These are phyloP conservation scores for Striga hermonthica DNA, from an alignment of 305 asterid genomes.

Conservation along the genomic window DNA sequence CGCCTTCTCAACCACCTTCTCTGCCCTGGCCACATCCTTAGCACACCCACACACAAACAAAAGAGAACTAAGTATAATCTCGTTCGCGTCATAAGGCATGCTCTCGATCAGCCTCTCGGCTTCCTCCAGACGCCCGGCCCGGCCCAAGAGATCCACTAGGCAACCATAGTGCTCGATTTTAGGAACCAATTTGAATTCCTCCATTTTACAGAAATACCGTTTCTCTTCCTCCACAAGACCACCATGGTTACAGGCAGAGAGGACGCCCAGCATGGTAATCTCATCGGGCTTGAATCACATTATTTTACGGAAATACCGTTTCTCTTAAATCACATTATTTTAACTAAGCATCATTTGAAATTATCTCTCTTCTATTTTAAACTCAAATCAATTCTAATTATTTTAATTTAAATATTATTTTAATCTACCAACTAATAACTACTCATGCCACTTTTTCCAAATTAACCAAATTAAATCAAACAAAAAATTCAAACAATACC, in stretches of 20 bases:
- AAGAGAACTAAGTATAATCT: slow-evolving; percentile 72
- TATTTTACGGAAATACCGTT: no score
- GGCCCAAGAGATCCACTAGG: slow-evolving; percentile 72
- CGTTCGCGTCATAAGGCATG: slow-evolving; percentile 88
- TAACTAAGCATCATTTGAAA: no score
- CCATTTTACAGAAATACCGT: slow-evolving; percentile 65
- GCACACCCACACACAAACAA: slow-evolving; percentile 76
- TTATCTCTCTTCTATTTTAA: no score
- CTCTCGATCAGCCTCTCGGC: slow-evolving; percentile 61
- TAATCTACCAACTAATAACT: no score
- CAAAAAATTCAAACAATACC: no score
- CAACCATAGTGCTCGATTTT: slow-evolving; percentile 82
- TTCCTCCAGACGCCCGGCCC: slow-evolving; percentile 76
- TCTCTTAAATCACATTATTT: no score
- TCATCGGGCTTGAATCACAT: slow-evolving; percentile 53
- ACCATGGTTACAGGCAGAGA: slow-evolving; percentile 89
- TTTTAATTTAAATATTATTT: no score
- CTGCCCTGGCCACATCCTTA: slow-evolving; percentile 68
- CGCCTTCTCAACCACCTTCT: slow-evolving; percentile 59
- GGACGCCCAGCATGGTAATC: slow-evolving; percentile 73
- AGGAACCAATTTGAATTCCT: slow-evolving; percentile 50
- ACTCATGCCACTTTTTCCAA: no score
- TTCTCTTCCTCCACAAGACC: slow-evolving; percentile 91
- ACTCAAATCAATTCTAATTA: no score
- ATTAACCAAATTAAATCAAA: no score